Percentiles rank a stretch among this genome's conserved stretches.
Conservation (phyloP, 1,139 yeast species). For the Scheffersomyces parashehatae region DNA sequence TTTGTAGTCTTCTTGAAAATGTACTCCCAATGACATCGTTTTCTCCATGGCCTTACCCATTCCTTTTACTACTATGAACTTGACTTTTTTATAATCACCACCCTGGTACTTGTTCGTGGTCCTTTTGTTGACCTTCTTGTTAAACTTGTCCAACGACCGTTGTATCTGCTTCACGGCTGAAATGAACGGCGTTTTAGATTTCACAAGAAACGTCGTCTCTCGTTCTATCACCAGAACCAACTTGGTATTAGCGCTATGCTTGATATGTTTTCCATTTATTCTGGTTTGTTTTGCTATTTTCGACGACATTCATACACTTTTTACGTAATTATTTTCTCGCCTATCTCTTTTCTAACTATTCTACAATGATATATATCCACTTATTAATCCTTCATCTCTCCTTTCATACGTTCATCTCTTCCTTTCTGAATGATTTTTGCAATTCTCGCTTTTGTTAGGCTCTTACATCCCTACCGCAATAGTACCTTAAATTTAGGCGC, state of each 20-base stretch:
- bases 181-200: slow-evolving; percentile 60
- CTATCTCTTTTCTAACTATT: no score
- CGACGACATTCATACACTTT: not conserved
- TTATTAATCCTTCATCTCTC: no score
- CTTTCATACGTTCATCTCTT: no score
- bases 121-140: slow-evolving; percentile 25
- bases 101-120: slow-evolving; percentile 32
- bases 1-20: slow-evolving; percentile 48
- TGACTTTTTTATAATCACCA: slow-evolving; percentile 38
- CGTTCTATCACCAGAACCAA: slow-evolving; percentile 32
- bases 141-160: slow-evolving; percentile 44
- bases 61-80: slow-evolving; percentile 56
- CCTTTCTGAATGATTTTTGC: no score
- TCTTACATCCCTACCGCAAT: no score
- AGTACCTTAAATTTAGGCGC: no score
- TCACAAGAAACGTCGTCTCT: slow-evolving; percentile 55
- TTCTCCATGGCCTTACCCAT: slow-evolving; percentile 69
- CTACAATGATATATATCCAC: no score
- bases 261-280: slow-evolving; percentile 30
- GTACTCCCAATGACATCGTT: slow-evolving; percentile 52
- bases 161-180: slow-evolving; percentile 61
- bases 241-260: slow-evolving; percentile 45
- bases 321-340: not conserved
- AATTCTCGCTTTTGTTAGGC: no score
- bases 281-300: not conserved